Evolutionary conservation across 139 green algal genomes (phyloP), one percentile per base, ranked within the genome.

Genomic region (Tetraselmis striata): DNA sequence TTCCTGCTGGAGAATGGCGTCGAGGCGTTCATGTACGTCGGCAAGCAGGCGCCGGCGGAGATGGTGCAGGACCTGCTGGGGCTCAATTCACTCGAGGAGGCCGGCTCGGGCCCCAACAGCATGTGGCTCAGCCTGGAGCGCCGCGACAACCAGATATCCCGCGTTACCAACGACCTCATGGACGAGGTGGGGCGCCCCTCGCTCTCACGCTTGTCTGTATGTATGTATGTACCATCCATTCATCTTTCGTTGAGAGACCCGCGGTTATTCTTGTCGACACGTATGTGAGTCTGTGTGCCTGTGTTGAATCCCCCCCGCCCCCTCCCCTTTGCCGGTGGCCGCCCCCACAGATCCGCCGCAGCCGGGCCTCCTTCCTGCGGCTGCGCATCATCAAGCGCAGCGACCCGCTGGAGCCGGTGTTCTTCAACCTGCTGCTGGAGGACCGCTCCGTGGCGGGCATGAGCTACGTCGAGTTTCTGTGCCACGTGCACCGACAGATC

Each of bases 401-500:
- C 0, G 86, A 93, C 32, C 76, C 88, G 22, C 31, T 85, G 1
- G 93, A 95, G 83, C 74, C 81, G 18, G 77, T 84, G 1, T 97
- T 97, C 84, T 89, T 91, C 32, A 80, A 84, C 28, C 30, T 84
- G 28, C 86, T 98, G 82, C 85, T 96, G n/a, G 94, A 98, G 84
- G 95, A 98, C 82, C 82, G 89, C 11, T 87, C 79, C 22, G 86
- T 77, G 0, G 89, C 83, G 1, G 93, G 93, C 27, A 90, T 91
- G 85, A 91, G 81, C 75, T 98, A 98, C 81, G 93, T 98, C 31
- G 95, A 98, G 85, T 96, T 90, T 83, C 84, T 98, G 58, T 97
- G 94, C 90, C 89, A 91, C 45, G 87, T 98, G 45, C 94, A 98
- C 85, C 82, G 93, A 0, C 85, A 92, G 30, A 96, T 98, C 58